Base-by-base conservation (phyloP, 805 yeast species). In the Candida awuae region DNA sequence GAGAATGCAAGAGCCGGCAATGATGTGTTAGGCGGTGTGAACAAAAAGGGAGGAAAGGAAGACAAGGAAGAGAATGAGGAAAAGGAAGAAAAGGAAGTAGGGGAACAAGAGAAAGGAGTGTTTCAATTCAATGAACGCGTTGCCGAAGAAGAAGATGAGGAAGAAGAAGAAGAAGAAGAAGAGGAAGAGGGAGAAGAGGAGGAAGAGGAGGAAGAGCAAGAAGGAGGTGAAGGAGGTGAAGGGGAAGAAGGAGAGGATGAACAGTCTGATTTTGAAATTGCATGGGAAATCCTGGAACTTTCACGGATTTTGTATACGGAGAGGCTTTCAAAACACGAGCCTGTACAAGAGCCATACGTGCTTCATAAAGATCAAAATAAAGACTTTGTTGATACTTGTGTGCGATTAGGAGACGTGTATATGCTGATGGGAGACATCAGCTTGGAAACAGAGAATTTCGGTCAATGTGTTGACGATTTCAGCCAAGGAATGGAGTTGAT, bases 381-480 rank as follows among this genome's bases (percentile, higher is more conserved):
- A 14, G 38, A 43, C 10, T 46, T 68, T 19, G 62, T 68, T 41
- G 65, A 68, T 49, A 82, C 76, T 9, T 25, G 9, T 20, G 10
- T 13, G 9, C 20, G 40, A 46, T 63, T 87, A 17, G 77, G 88
- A 0, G 88, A 84, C 41, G 73, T 80, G 1, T 82, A 78, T 55
- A 88, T 83, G 52, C 59, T 88, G 9, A 66, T 87, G 14, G 97
- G 97, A 23, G 97, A 90, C 55, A 82, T 88, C 8, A 80, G 95
- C 0, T 66, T 88, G 32, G 98, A 90, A 54, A 75, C 92, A 2
- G 97, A 90, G 51, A 84, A 85, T 58, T 87, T 87, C 58, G 61
- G 66, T 13, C 94, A 85, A 57, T 84, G 96, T 0, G 72, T 80
- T 0, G 63, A 63, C 15, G 95, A 88, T 56, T 75, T 86, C 41